Conservation (phyloP, 140 eudicot species). For the Stevia rebaudiana region DNA sequence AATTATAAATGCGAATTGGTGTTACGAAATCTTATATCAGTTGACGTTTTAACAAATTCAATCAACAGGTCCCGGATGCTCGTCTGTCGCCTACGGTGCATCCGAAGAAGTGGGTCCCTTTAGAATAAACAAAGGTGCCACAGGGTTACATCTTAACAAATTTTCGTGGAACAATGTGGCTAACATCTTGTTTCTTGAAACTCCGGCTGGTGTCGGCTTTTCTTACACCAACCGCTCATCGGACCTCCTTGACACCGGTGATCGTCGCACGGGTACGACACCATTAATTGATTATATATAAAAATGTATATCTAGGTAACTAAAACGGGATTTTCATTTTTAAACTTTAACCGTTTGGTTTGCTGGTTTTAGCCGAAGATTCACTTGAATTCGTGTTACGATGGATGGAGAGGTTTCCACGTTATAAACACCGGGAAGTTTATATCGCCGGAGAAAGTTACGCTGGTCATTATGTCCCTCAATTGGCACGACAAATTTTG, state of each 20-base stretch:
- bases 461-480: slow-evolving; percentile 98
- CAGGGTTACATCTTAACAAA: slow-evolving; percentile 67
- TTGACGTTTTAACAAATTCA: background rate
- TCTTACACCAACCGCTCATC: slow-evolving; percentile 79
- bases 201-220: slow-evolving; percentile 98
- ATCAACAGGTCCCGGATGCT: slow-evolving; percentile 85
- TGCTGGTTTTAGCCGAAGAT: slow-evolving; percentile 55
- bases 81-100: slow-evolving; percentile 97
- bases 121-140: slow-evolving; percentile 64
- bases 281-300: background rate
- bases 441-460: slow-evolving; percentile 91
- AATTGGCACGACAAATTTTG: slow-evolving; percentile 63
- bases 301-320: background rate
- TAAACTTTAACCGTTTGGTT: slow-evolving; percentile 1
- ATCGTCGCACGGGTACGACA: slow-evolving; percentile 69
- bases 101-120: slow-evolving; percentile 98
- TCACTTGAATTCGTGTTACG: slow-evolving; percentile 59
- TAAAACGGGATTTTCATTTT: background rate
- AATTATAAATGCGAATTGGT: no score
- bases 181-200: slow-evolving; percentile 77
- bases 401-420: slow-evolving; percentile 93
- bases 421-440: slow-evolving; percentile 63
- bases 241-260: slow-evolving; percentile 84
- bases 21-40: background rate
- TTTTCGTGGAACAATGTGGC: slow-evolving; percentile 86